Evolutionary conservation across 805 yeast species (phyloP), one percentile per base, ranked within the genome.

Genomic region (Candida cerambycidarum): DNA sequence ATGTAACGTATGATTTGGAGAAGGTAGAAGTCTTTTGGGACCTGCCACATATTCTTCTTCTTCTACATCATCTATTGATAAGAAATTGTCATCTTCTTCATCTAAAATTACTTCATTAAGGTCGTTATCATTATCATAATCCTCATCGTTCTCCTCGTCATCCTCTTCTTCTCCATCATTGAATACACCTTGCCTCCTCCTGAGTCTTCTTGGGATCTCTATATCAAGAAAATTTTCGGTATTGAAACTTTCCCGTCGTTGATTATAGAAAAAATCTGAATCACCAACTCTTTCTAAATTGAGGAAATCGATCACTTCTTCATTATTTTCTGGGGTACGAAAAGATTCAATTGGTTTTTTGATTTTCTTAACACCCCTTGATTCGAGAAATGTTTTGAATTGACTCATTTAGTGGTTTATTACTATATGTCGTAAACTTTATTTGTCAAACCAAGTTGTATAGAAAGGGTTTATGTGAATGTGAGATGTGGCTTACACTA

Each of bases 241-340:
- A 21, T 48, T 48, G 40, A 57, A 54, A 27, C 59, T 55, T 30
- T 52, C 57, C 25, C 59, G 31, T 16, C 59, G 39, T 15, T 53
- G 52, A 31, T 42, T 19, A 44, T 59, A 58, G 38, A 58, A 59
- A 15, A 43, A 38, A 45, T 59, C 63, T 12, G 61, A 58, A 49
- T 57, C 62, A 24, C 51, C 56, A 14, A 45, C 53, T 30, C 51
- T 41, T 33, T 55, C 44, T 12, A 46, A 32, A 15, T 53, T 47
- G 19, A 56, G 46, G 37, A 48, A 56, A 47, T 57, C 61, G 25
- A 51, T 42, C n/a, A 41, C 33, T 24, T 41, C 44, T 11, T 36
- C 39, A 29, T 25, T 27, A 12, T 11, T 23, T n/a, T 32, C 38
- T 11, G 44, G 39, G 6, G 38, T 41, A n/a, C 15, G 18, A 21